Evolutionary conservation across 306 rosid species (phyloP).

Genomic region (Rosa chinensis): DNA sequence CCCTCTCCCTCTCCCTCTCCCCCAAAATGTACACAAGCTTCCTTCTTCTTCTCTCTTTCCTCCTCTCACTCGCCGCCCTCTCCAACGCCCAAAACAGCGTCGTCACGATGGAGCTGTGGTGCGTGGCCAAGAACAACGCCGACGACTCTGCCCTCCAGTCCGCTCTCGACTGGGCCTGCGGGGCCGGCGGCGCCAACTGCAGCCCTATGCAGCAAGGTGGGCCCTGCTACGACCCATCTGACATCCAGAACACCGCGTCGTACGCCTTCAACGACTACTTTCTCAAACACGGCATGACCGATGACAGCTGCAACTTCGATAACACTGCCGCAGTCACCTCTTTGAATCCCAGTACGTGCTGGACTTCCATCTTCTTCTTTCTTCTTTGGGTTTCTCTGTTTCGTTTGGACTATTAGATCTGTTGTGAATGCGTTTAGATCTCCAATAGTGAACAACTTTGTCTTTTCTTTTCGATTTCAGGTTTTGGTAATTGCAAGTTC

Average conservation of each 20-base stretch:
- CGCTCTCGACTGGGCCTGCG: constrained; percentile 90
- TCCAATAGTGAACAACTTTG: neutral
- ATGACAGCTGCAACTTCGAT: constrained; percentile 69
- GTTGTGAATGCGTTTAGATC: neutral
- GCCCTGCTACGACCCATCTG: constrained; percentile 62
- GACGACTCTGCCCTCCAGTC: constrained; percentile 68
- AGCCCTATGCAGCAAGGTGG: constrained; percentile 77
- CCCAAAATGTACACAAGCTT: constrained; percentile 34
- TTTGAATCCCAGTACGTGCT: constrained; percentile 71
- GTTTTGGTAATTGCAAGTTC: constrained; percentile 71
- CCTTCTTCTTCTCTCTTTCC: neutral
- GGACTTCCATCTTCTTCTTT: neutral
- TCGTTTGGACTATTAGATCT: neutral
- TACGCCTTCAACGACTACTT: constrained; percentile 82
- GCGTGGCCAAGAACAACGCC: constrained; percentile 95
- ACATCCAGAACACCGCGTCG: constrained; percentile 67
- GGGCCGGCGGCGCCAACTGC: constrained; percentile 78
- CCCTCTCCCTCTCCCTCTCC: neutral
- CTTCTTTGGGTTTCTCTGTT: neutral
- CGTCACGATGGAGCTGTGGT: constrained; percentile 67
- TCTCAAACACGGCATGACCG: constrained; percentile 65
- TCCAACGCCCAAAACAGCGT: constrained; percentile 30
- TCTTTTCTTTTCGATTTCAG: constrained; percentile 42
- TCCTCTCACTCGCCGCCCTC: constrained; percentile 5
- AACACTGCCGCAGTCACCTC: constrained; percentile 75